phyloP scores from a whole-genome alignment of 225 moss, liverwort and hornwort genomes.

The Marchantia polymorpha region DNA sequence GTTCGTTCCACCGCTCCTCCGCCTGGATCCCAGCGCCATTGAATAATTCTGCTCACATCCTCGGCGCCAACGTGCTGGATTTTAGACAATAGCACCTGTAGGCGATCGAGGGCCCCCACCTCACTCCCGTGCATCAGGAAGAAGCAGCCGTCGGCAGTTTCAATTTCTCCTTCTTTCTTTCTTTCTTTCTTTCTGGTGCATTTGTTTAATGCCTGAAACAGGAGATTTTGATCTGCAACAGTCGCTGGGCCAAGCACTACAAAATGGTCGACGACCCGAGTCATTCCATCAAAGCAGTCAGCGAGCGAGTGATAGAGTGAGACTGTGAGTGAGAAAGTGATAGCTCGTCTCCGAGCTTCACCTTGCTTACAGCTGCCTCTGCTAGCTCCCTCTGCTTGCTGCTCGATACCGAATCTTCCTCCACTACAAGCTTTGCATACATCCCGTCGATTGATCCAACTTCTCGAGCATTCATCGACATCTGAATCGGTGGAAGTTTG shows the following conservation, averaged over 20 bases:
- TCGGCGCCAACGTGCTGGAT: slow-evolving; percentile 8
- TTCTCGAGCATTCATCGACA: neutral
- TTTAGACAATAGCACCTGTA: neutral
- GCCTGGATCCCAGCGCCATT: neutral
- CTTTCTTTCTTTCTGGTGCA: neutral
- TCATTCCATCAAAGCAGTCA: slow-evolving; percentile 5
- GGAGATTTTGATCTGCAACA: neutral
- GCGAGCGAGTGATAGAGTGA: neutral
- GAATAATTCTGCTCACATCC: neutral
- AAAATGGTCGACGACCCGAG: neutral
- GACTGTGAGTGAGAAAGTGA: slow-evolving; percentile 20
- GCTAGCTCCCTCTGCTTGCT: neutral
- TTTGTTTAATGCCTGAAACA: neutral
- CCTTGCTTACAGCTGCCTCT: slow-evolving; percentile 3
- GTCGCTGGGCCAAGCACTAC: neutral
- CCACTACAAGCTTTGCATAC: neutral
- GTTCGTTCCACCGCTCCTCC: neutral
- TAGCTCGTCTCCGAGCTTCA: slow-evolving; percentile 15
- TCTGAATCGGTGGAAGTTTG: neutral
- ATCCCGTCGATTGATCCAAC: too few species aligned
- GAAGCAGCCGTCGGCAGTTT: slow-evolving; percentile 7
- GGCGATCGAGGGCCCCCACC: neutral
- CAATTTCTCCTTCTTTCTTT: neutral
- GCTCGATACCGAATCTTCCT: neutral
- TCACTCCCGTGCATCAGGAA: neutral